phyloP scores from a whole-genome alignment of 257 asterid species.

The Solanum clarkiae region DNA sequence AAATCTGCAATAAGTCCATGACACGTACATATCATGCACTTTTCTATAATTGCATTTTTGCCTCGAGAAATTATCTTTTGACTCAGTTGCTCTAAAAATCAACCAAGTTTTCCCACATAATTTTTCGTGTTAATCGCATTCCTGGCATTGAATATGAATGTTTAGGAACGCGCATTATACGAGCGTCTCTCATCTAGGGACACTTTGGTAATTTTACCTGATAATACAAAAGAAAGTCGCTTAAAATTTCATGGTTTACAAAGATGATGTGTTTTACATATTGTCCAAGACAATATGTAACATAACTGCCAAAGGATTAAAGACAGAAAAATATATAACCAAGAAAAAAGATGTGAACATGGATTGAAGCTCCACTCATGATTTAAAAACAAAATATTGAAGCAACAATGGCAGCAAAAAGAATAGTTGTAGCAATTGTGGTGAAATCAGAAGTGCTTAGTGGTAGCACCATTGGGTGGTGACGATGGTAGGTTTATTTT shows the following conservation, averaged over 20 bases:
- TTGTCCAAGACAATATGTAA: not conserved
- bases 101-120: no score
- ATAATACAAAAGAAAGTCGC: no score
- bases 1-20: no score
- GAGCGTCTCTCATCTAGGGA: no score
- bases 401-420: slow-evolving; percentile 21
- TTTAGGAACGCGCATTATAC: no score
- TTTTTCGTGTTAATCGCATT: no score
- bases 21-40: no score
- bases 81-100: no score
- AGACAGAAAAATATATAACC: not conserved
- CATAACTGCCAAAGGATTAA: not conserved
- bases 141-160: no score
- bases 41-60: no score
- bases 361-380: not conserved
- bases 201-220: no score
- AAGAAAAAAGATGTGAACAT: not conserved
- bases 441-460: not conserved
- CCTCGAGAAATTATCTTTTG: no score
- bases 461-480: slow-evolving; percentile 11
- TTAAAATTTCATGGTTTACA: not conserved
- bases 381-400: slow-evolving; percentile 16
- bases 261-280: not conserved
- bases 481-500: not conserved
- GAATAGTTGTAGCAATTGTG: slow-evolving; percentile 3